These are phyloP conservation scores for Nasturtium officinale DNA, from an alignment of 345 rosid genomes.

Conservation along the genomic window DNA sequence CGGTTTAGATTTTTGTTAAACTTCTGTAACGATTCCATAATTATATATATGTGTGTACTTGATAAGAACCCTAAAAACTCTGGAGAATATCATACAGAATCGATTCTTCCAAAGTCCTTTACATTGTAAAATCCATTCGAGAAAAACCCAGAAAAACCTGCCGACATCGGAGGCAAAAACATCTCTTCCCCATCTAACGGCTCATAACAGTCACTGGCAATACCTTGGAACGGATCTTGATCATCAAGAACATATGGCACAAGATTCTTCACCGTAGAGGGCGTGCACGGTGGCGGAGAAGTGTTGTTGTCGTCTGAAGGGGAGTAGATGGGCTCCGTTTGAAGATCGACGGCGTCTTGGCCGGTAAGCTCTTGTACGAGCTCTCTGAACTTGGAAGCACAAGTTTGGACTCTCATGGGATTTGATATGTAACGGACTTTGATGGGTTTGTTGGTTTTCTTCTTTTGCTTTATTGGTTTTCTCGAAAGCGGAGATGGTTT, in stretches of 20 bases:
- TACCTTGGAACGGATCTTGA: slow-evolving; percentile 30
- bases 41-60: slow-evolving; percentile 20
- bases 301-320: slow-evolving; percentile 14
- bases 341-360: slow-evolving; percentile 69
- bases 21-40: slow-evolving; percentile 11
- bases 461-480: slow-evolving; percentile 32
- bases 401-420: slow-evolving; percentile 74
- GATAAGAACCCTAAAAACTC: slow-evolving; percentile 14
- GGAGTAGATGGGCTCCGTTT: slow-evolving; percentile 16
- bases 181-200: slow-evolving; percentile 37
- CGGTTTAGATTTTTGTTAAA: neutral
- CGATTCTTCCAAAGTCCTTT: slow-evolving; percentile 39
- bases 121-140: slow-evolving; percentile 40
- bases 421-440: slow-evolving; percentile 83
- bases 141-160: slow-evolving; percentile 42
- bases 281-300: slow-evolving; percentile 38
- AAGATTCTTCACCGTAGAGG: slow-evolving; percentile 22
- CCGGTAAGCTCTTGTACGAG: slow-evolving; percentile 89
- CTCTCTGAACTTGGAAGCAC: slow-evolving; percentile 76
- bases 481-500: slow-evolving; percentile 18
- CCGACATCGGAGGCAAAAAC: slow-evolving; percentile 40
- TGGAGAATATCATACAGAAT: slow-evolving; percentile 27
- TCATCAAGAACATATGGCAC: slow-evolving; percentile 10
- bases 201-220: slow-evolving; percentile 12
- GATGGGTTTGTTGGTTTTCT: slow-evolving; percentile 43